These are phyloP conservation scores for Capsicum rhomboideum DNA, from an alignment of 257 asterid species.

Conservation along the genomic window DNA sequence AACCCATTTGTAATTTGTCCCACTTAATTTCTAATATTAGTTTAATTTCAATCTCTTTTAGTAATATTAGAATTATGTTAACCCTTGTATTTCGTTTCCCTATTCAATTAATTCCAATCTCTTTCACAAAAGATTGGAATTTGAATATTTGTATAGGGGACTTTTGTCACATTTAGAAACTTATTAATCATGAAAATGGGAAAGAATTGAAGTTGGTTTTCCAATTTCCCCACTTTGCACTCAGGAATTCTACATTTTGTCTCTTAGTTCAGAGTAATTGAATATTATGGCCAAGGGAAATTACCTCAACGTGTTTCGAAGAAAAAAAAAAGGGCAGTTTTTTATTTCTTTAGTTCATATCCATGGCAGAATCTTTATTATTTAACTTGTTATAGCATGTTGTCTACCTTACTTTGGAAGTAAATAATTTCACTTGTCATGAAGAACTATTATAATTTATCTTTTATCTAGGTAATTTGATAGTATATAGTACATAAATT, in stretches of 20 bases:
- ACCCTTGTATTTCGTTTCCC: background rate
- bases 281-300: background rate
- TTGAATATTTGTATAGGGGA: background rate
- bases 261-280: background rate
- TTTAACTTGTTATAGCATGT: background rate
- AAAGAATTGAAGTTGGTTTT: background rate
- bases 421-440: background rate
- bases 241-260: background rate
- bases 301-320: background rate
- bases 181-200: background rate
- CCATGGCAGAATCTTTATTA: background rate
- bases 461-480: background rate
- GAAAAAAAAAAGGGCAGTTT: background rate
- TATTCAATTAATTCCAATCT: background rate
- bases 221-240: background rate
- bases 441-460: background rate
- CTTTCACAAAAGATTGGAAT: background rate
- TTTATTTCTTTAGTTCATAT: conserved; percentile 5
- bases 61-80: background rate
- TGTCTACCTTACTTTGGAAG: background rate
- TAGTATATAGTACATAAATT: background rate
- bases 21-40: background rate
- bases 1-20: background rate
- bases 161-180: background rate
- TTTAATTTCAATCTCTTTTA: background rate